phyloP scores from a whole-genome alignment of 148 eudicot genomes.

The Nepenthes gracilis region DNA sequence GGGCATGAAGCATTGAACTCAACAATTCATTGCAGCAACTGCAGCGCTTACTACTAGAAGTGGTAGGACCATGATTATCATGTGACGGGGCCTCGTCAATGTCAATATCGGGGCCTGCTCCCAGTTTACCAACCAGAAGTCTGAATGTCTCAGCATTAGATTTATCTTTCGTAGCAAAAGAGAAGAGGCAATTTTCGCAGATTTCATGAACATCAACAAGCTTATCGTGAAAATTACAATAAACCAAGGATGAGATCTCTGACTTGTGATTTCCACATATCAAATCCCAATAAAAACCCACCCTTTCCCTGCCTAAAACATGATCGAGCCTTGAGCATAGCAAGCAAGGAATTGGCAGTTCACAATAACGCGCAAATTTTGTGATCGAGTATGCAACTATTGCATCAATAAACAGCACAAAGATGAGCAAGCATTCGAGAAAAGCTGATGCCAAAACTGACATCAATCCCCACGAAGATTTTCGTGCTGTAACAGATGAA shows the following conservation, averaged over 20 bases:
- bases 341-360: constrained; percentile 70
- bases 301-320: constrained; percentile 44
- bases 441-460: constrained; percentile 46
- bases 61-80: constrained; percentile 18
- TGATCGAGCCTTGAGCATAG: constrained; percentile 91
- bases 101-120: constrained; percentile 33
- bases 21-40: constrained; percentile 53
- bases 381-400: constrained; percentile 57
- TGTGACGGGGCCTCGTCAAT: constrained; percentile 15
- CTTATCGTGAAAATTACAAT: constrained; percentile 57
- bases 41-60: constrained; percentile 31
- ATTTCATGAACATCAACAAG: constrained; percentile 71
- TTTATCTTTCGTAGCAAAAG: constrained; percentile 68
- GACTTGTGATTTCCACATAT: constrained; percentile 64
- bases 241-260: constrained; percentile 64
- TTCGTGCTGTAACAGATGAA: constrained; percentile 17
- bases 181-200: constrained; percentile 84
- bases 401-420: constrained; percentile 56
- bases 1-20: constrained; percentile 26
- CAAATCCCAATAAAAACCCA: constrained; percentile 59
- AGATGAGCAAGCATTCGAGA: constrained; percentile 72
- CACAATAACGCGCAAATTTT: constrained; percentile 61
- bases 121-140: constrained; percentile 66
- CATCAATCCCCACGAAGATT: constrained; percentile 13
- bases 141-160: constrained; percentile 69